Conservation (phyloP, 2,329 filamentous ascomycete species). For the Plenodomus tracheiphilus region DNA sequence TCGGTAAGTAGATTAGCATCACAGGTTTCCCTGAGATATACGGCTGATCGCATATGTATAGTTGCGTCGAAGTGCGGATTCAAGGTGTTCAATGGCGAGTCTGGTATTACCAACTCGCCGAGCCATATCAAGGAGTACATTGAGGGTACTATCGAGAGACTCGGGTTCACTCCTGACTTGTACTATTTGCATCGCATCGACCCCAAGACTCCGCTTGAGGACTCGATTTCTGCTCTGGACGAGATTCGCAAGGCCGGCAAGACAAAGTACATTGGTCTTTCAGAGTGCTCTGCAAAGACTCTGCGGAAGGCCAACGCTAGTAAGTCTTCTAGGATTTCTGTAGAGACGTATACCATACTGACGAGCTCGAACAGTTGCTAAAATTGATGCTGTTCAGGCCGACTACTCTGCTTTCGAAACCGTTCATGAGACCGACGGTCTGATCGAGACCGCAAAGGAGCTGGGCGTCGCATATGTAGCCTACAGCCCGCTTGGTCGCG, state of each 20-base stretch:
- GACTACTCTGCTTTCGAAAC: constrained; percentile 55
- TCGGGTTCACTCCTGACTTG: constrained; percentile 46
- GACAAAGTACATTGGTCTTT: constrained; percentile 53
- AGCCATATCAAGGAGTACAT: constrained; percentile 46
- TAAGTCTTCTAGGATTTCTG: constrained; percentile 1
- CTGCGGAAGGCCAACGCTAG: constrained; percentile 51
- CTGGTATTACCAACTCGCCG: constrained; percentile 43
- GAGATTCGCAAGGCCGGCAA: constrained; percentile 47
- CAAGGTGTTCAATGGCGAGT: constrained; percentile 41
- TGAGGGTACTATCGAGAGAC: constrained; percentile 43
- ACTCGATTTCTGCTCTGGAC: constrained; percentile 54
- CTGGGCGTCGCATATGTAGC: constrained; percentile 42
- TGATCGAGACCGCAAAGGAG: constrained; percentile 45
- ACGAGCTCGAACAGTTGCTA: constrained; percentile 39
- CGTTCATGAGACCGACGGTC: constrained; percentile 45
- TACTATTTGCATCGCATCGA: constrained; percentile 50
- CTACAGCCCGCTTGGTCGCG: constrained; percentile 40
- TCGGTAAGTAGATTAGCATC: constrained; percentile 9
- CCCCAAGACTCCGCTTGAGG: constrained; percentile 40
- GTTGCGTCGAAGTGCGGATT: constrained; percentile 33
- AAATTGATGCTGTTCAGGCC: constrained; percentile 53
- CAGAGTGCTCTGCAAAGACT: constrained; percentile 48
- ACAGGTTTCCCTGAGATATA: not conserved
- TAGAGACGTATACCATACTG: not conserved
- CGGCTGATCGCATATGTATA: not conserved